Evolutionary conservation across 768 basidiomycete genomes (phyloP), one percentile per base, ranked within the genome.

Genomic region (Lepiota venenata): DNA sequence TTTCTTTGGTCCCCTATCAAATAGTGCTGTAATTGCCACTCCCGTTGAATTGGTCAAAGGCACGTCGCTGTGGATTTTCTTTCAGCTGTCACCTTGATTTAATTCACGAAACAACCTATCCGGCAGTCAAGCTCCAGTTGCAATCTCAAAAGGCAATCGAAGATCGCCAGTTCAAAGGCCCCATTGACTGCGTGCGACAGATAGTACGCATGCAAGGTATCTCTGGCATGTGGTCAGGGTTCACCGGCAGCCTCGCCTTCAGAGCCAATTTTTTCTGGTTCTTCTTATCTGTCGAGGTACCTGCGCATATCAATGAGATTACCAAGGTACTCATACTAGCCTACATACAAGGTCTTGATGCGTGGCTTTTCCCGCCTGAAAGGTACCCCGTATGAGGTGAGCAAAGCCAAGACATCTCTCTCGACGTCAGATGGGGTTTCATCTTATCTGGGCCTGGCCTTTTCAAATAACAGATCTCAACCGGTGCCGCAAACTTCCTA

Each of bases 21-120:
- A 15, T 58, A 89, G 87, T 62, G 81, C 87, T 11, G 52, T 84
- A 15, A 68, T 91, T 22, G 88, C 90, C 4, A 89, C 87, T 12
- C 89, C 90, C 1, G 78, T 91, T 36, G 91, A 93, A 65, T 76
- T 84, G 50, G 71, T 93, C 56, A 93, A 93, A 79, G 83, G 84
- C 78, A 43, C 42, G 44, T 47, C 37, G 22, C 55, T 29, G 45
- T 16, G 10, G 41, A 61, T 14, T 66, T 27, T 27, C 38, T 35
- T 38, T 35, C 37, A 53, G 22, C 40, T 79, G 15, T 78, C 79
- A 40, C 79, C 80, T 25, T 27, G 35, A 1, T 75, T 82, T 43
- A 82, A 60, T 73, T 79, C 35, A 84, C 46, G 21, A 42, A 57
- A 47, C 38, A 25, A 38, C 46, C 45, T 44, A 32, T 53, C 51